Conservation (phyloP, 2,329 filamentous ascomycete species). For the Phoma sp. region DNA sequence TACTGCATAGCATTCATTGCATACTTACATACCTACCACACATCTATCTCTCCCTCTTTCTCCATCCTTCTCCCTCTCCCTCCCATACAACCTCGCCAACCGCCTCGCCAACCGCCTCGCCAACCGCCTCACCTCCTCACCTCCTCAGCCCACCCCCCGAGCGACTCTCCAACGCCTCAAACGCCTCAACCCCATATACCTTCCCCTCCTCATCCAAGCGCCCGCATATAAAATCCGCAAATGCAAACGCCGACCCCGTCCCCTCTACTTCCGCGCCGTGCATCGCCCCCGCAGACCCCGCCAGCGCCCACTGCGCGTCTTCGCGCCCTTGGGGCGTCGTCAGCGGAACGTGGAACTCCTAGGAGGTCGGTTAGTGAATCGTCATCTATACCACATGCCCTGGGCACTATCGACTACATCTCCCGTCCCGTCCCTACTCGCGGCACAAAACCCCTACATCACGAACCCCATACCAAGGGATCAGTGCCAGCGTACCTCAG, state of each 20-base stretch:
- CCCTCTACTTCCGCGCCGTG: constrained; percentile 2
- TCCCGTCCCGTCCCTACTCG: too few species aligned
- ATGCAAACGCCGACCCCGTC: constrained; percentile 5
- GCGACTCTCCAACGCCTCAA: not conserved
- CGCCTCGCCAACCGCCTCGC: too few species aligned
- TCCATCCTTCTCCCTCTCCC: too few species aligned
- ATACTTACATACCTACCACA: not conserved
- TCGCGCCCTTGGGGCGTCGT: not conserved
- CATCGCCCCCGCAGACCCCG: constrained; percentile 1
- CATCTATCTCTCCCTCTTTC: too few species aligned
- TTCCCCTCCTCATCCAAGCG: not conserved
- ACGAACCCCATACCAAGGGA: too few species aligned
- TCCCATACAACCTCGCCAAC: too few species aligned
- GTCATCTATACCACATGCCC: too few species aligned
- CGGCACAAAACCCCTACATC: too few species aligned
- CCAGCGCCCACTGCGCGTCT: constrained; percentile 12
- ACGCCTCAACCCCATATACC: not conserved
- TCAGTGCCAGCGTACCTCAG: too few species aligned
- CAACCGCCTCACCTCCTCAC: not conserved
- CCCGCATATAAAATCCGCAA: constrained; percentile 1
- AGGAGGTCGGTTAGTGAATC: not conserved
- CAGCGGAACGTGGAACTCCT: constrained; percentile 3
- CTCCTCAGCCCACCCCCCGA: too few species aligned
- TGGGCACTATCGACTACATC: too few species aligned
- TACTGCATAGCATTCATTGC: not conserved